A percentile compares a stretch with the other conserved stretches of the same genome.
Evolutionary conservation across 1,139 yeast genomes (phyloP).

Genomic region (Candida tropicalis): DNA sequence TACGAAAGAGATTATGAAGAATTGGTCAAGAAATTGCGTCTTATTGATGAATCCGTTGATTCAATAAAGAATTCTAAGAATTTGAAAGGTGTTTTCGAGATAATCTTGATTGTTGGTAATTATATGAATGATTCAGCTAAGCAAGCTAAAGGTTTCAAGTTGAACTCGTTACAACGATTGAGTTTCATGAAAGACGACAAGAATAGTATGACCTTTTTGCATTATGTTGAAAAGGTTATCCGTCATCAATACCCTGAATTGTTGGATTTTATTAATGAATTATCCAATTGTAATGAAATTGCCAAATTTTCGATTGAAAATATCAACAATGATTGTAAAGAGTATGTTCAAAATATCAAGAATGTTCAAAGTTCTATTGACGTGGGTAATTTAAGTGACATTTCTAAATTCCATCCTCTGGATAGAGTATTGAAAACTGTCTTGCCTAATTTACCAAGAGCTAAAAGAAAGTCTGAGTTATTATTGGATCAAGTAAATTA

Average conservation of each 20-base stretch:
- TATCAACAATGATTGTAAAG: slow-evolving; percentile 61
- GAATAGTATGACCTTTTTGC: slow-evolving; percentile 76
- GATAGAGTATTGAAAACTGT: slow-evolving; percentile 67
- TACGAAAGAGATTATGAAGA: slow-evolving; percentile 77
- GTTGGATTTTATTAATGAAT: slow-evolving; percentile 58
- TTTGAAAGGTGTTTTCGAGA: slow-evolving; percentile 68
- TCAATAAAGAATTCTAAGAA: slow-evolving; percentile 59
- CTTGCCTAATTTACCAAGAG: slow-evolving; percentile 66
- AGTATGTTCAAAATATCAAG: slow-evolving; percentile 56
- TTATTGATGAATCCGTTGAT: slow-evolving; percentile 66
- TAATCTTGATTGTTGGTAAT: slow-evolving; percentile 80
- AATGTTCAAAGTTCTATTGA: slow-evolving; percentile 76
- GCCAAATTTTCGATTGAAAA: slow-evolving; percentile 71
- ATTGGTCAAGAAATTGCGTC: slow-evolving; percentile 57
- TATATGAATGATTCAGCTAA: slow-evolving; percentile 80
- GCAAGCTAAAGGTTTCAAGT: slow-evolving; percentile 79
- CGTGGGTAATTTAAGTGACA: slow-evolving; percentile 75
- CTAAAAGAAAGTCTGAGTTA: slow-evolving; percentile 66
- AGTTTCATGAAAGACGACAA: slow-evolving; percentile 78
- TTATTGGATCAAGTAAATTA: slow-evolving; percentile 63
- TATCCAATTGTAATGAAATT: slow-evolving; percentile 59
- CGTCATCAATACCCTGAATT: slow-evolving; percentile 70
- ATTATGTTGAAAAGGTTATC: slow-evolving; percentile 74
- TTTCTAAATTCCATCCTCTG: slow-evolving; percentile 72
- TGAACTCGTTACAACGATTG: slow-evolving; percentile 72